phyloP scores from a whole-genome alignment of 139 green algal genomes.

The Chlorella vulgaris region DNA sequence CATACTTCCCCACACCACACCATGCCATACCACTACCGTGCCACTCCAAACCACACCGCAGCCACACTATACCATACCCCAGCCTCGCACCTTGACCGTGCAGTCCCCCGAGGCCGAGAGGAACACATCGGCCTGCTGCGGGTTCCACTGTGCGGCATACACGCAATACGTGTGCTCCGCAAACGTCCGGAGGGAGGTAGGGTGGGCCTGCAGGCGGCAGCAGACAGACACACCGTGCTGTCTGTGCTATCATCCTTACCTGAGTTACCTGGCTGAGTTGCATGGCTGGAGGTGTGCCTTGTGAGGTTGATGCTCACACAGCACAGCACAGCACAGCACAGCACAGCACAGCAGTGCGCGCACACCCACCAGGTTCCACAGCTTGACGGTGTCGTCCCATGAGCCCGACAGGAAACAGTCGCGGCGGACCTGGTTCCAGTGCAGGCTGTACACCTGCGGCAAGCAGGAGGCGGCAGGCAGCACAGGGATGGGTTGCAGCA shows the following conservation, averaged over 20 bases:
- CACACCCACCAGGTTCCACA: conserved; percentile 15
- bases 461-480: background rate
- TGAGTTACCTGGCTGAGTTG: no score
- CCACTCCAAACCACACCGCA: no score
- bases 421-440: conserved; percentile 86
- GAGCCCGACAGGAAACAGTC: conserved; percentile 89
- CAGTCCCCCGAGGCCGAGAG: conserved; percentile 84
- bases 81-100: conserved; percentile 66
- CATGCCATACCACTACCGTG: no score
- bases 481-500: no score
- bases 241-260: no score
- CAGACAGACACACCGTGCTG: background rate
- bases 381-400: conserved; percentile 95
- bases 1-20: no score
- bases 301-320: background rate
- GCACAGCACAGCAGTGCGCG: background rate
- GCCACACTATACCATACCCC: no score
- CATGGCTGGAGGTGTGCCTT: background rate
- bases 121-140: conserved; percentile 80
- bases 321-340: background rate
- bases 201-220: conserved; percentile 11
- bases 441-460: conserved; percentile 74
- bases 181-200: conserved; percentile 76
- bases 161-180: conserved; percentile 95
- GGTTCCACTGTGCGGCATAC: conserved; percentile 92